Conservation (phyloP, 768 basidiomycete genomes). For the Boletus pseudo-olivaceus region DNA sequence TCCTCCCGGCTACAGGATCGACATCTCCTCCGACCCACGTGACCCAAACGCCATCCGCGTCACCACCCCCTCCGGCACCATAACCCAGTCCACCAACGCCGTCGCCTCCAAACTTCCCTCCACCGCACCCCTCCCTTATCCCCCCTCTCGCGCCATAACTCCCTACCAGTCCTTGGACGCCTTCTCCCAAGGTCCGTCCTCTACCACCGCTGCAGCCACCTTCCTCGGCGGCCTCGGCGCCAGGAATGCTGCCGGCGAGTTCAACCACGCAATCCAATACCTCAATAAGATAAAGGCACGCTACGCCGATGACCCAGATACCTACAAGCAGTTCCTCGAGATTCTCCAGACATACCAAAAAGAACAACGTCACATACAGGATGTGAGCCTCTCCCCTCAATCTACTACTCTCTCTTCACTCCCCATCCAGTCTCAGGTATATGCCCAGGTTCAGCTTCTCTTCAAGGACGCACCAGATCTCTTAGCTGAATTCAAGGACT, state of each 20-base stretch:
- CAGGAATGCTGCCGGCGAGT: conserved; percentile 59
- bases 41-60: conserved; percentile 76
- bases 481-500: conserved; percentile 76
- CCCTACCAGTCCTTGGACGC: conserved; percentile 38
- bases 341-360: conserved; percentile 86
- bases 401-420: not conserved
- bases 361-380: conserved; percentile 69
- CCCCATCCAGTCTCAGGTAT: conserved; percentile 60
- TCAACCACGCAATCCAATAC: conserved; percentile 93
- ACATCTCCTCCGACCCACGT: conserved; percentile 67
- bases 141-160: conserved; percentile 51
- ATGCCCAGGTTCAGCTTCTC: conserved; percentile 72
- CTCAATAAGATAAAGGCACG: conserved; percentile 98
- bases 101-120: conserved; percentile 29
- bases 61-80: conserved; percentile 73
- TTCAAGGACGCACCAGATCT: conserved; percentile 83
- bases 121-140: conserved; percentile 14
- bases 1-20: conserved; percentile 91
- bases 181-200: conserved; percentile 47
- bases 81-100: conserved; percentile 56
- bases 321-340: conserved; percentile 87
- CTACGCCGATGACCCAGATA: conserved; percentile 85
- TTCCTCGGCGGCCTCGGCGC: conserved; percentile 59
- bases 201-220: conserved; percentile 60
- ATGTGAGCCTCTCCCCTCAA: conserved; percentile 45